These are phyloP conservation scores for Penicillium longicatenatum DNA, from an alignment of 495 filamentous ascomycete species.

Conservation along the genomic window DNA sequence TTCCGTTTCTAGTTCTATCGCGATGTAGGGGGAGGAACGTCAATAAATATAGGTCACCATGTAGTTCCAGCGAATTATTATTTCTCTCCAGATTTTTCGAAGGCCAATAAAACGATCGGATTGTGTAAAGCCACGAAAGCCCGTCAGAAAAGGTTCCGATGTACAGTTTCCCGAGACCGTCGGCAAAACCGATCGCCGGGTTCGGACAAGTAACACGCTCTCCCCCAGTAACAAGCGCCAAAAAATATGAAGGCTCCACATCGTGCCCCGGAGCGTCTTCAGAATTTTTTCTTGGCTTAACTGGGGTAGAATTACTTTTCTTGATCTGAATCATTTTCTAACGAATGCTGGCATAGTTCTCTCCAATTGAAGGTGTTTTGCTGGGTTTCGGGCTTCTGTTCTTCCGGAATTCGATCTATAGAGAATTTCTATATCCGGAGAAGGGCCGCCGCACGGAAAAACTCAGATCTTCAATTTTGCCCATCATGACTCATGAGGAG, in stretches of 20 bases:
- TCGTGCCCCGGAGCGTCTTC: slow-evolving; percentile 12
- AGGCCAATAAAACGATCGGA: neutral
- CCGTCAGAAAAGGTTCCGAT: neutral
- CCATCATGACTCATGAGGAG: slow-evolving; percentile 26
- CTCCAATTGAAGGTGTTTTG: slow-evolving; percentile 5
- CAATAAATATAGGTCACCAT: neutral
- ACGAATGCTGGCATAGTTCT: slow-evolving; percentile 12
- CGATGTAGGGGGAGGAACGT: neutral
- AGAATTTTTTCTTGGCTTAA: slow-evolving; percentile 27
- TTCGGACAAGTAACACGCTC: neutral
- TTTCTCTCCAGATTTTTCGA: neutral
- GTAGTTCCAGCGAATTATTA: neutral
- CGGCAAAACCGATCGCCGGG: neutral
- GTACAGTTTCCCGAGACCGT: neutral
- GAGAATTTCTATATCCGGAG: slow-evolving; percentile 7
- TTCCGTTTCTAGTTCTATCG: neutral
- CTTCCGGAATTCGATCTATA: slow-evolving; percentile 1
- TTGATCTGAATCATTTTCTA: slow-evolving; percentile 4
- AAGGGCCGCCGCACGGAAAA: neutral
- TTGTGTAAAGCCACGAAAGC: neutral
- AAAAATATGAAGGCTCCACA: slow-evolving; percentile 18
- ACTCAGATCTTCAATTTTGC: slow-evolving; percentile 6
- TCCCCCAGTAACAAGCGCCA: neutral
- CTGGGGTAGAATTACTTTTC: slow-evolving; percentile 17
- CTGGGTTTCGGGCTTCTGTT: slow-evolving; percentile 10